Percentiles rank a stretch among this genome's conserved stretches.
These are phyloP conservation scores for Penicillium sp. DNA, from an alignment of 2,329 filamentous ascomycete genomes.

Conservation along the genomic window DNA sequence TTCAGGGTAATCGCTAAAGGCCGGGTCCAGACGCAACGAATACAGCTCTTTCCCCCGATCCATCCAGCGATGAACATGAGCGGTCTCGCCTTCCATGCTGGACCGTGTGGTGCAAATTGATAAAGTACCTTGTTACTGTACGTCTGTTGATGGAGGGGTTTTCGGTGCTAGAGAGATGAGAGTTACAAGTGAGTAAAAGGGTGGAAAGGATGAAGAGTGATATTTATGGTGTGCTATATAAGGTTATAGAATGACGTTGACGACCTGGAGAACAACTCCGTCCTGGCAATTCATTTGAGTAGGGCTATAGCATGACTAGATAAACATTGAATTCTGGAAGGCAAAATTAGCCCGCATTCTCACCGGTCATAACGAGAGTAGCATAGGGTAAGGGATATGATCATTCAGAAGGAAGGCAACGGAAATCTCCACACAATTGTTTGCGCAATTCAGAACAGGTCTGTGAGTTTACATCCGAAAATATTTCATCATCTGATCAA, in stretches of 20 bases:
- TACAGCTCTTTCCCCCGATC: too few relatives aligned
- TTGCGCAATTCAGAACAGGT: conserved; percentile 85
- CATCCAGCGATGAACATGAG: background rate
- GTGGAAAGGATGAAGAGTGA: background rate
- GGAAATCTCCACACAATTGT: conserved; percentile 89
- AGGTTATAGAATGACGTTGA: background rate
- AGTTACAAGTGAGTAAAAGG: background rate
- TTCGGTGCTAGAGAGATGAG: background rate
- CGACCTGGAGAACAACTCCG: background rate
- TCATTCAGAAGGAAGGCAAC: conserved; percentile 99
- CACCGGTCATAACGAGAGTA: background rate
- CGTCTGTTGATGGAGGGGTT: background rate
- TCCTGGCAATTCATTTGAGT: background rate
- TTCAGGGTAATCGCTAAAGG: background rate
- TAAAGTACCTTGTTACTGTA: background rate
- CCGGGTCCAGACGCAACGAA: background rate
- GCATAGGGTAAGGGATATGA: conserved; percentile 1
- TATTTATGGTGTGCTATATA: background rate
- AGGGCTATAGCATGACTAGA: background rate
- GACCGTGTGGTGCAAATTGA: background rate
- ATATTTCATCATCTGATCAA: conserved; percentile 73
- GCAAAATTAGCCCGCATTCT: conserved; percentile 3
- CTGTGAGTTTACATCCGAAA: conserved; percentile 88
- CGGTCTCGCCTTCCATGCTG: background rate
- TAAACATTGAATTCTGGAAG: background rate